A percentile compares a stretch with the other conserved stretches of the same genome.
Evolutionary conservation across 2,329 filamentous ascomycete species (phyloP).

Genomic region (Trichocomaceae sp.): DNA sequence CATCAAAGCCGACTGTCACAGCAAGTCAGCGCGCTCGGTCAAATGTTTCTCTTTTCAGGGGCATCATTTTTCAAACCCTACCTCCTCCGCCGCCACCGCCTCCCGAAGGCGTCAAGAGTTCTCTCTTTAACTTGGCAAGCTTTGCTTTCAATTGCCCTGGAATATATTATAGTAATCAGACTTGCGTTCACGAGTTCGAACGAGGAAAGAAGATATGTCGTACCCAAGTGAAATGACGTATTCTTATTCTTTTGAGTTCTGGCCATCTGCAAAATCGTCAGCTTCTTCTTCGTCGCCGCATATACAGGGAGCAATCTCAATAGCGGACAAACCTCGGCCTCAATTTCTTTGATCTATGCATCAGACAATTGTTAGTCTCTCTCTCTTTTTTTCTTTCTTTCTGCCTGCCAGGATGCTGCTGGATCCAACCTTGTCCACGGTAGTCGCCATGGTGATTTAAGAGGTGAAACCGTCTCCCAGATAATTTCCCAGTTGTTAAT

Average conservation of each 20-base stretch:
- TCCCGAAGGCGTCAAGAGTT: slow-evolving; percentile 76
- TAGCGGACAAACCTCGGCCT: slow-evolving; percentile 77
- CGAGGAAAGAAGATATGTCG: slow-evolving; percentile 12
- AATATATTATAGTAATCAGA: background rate
- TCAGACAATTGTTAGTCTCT: slow-evolving; percentile 6
- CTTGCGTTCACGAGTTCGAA: slow-evolving; percentile 6
- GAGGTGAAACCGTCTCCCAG: background rate
- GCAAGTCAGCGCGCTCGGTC: slow-evolving; percentile 16
- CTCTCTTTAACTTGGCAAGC: slow-evolving; percentile 93
- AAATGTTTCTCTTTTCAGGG: background rate
- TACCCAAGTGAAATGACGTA: slow-evolving; percentile 82
- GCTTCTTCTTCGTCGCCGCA: slow-evolving; percentile 3
- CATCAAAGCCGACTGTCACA: slow-evolving; percentile 73
- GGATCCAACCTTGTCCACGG: slow-evolving; percentile 77
- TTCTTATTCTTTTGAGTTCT: slow-evolving; percentile 96
- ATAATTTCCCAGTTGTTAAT: background rate
- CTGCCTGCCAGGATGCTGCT: background rate
- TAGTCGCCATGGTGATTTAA: slow-evolving; percentile 72
- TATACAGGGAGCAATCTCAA: slow-evolving; percentile 4
- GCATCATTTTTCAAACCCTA: slow-evolving; percentile 28
- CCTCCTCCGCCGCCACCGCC: slow-evolving; percentile 79
- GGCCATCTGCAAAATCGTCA: slow-evolving; percentile 62
- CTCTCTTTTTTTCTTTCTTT: background rate
- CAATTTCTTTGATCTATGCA: slow-evolving; percentile 84
- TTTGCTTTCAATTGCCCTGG: slow-evolving; percentile 87